A percentile compares a stretch with the other conserved stretches of the same genome.
These are phyloP conservation scores for Lecanicillium sp. DNA, from an alignment of 2,329 filamentous ascomycete species.

Conservation along the genomic window DNA sequence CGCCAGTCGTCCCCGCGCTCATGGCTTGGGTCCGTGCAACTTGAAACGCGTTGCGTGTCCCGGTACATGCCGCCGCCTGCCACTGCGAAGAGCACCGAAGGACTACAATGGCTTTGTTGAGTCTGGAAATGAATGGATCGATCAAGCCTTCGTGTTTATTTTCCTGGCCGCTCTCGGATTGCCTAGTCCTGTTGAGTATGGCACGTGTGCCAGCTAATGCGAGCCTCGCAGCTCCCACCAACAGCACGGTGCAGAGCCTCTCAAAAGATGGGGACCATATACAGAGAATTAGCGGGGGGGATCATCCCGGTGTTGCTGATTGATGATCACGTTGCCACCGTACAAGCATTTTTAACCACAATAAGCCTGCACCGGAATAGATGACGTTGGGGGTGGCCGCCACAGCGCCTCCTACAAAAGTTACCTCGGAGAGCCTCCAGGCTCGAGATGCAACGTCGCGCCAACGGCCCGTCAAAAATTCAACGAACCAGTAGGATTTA, in stretches of 20 bases:
- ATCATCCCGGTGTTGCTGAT: conserved; percentile 8
- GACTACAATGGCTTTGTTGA: too few relatives aligned
- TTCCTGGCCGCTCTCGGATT: background rate
- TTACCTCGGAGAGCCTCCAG: background rate
- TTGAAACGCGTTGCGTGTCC: conserved; percentile 8
- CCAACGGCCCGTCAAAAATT: conserved; percentile 9
- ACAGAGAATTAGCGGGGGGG: conserved; percentile 5
- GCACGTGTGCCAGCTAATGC: too few relatives aligned
- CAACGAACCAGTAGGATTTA: background rate
- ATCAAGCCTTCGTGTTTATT: background rate
- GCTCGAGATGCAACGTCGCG: conserved; percentile 11
- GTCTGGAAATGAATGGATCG: too few relatives aligned
- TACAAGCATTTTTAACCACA: background rate
- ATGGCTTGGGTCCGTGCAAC: background rate
- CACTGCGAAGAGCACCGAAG: background rate
- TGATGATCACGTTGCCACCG: conserved; percentile 6
- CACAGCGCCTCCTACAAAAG: background rate
- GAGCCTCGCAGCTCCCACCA: background rate
- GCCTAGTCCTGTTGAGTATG: background rate
- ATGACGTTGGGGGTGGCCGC: background rate
- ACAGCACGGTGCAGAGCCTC: background rate
- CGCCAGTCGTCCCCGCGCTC: background rate
- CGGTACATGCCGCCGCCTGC: background rate
- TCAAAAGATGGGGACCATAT: conserved; percentile 2
- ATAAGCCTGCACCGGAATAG: background rate